Evolutionary conservation across 1,139 yeast species (phyloP).

Genomic region (Suhomyces maxii): DNA sequence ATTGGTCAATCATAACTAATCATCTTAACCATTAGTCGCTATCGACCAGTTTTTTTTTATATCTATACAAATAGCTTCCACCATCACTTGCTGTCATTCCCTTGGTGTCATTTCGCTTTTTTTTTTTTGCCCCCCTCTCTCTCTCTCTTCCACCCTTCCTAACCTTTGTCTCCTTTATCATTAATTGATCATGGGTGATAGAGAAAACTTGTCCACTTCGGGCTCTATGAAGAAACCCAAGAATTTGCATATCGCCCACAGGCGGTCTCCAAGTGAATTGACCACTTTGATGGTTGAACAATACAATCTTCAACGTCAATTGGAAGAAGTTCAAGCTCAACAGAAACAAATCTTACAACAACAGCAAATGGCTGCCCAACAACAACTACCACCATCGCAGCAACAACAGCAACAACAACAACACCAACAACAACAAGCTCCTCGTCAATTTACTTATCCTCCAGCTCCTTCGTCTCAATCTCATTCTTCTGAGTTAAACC

Average conservation of each 20-base stretch:
- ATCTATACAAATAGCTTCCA: not conserved
- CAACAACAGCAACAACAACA: conserved; percentile 3
- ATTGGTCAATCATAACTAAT: too few relatives aligned
- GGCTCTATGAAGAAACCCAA: conserved; percentile 30
- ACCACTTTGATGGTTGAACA: conserved; percentile 95
- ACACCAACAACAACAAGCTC: conserved; percentile 1
- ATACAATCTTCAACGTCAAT: conserved; percentile 86
- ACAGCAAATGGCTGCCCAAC: conserved; percentile 45
- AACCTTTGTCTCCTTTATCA: not conserved
- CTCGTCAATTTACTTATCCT: conserved; percentile 18
- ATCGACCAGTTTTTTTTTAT: not conserved
- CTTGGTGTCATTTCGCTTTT: not conserved
- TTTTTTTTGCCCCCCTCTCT: not conserved
- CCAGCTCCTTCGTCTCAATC: conserved; percentile 11
- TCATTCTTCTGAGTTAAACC: conserved; percentile 24
- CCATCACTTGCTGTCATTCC: not conserved
- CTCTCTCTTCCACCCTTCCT: not conserved
- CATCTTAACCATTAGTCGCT: not conserved
- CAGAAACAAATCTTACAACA: conserved; percentile 82
- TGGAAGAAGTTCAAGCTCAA: conserved; percentile 88
- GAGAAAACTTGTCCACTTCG: conserved; percentile 18
- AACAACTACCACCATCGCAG: conserved; percentile 3
- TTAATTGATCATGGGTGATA: conserved; percentile 7
- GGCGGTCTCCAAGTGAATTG: conserved; percentile 91
- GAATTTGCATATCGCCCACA: conserved; percentile 82